phyloP scores from a whole-genome alignment of 495 filamentous ascomycete genomes.

The Aspergillus avenaceus region DNA sequence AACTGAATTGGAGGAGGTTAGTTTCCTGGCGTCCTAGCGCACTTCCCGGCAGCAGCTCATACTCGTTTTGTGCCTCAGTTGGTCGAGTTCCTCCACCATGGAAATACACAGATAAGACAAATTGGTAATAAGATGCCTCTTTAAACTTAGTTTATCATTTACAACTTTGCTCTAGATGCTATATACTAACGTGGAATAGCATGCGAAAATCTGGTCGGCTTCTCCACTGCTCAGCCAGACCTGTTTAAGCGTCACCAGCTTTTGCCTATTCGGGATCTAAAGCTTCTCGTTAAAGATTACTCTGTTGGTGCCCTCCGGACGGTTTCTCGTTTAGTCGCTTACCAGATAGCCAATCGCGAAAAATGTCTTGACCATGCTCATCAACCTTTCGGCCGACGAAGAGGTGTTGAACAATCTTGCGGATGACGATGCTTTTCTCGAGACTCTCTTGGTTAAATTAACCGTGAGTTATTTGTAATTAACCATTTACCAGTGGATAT shows the following conservation, averaged over 20 bases:
- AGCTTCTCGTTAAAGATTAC: conserved; percentile 81
- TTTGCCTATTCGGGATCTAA: conserved; percentile 80
- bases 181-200: conserved; percentile 36
- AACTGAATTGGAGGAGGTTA: conserved; percentile 78
- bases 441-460: conserved; percentile 63
- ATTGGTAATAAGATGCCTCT: conserved; percentile 44
- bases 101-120: conserved; percentile 78
- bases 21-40: background rate
- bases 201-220: conserved; percentile 80
- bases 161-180: background rate
- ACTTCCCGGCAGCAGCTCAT: background rate
- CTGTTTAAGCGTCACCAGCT: conserved; percentile 82
- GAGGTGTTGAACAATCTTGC: conserved; percentile 69
- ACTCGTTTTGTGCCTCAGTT: conserved; percentile 50
- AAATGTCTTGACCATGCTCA: conserved; percentile 86
- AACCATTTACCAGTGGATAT: background rate
- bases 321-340: conserved; percentile 4
- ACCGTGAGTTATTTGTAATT: conserved; percentile 58
- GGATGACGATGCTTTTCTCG: conserved; percentile 77
- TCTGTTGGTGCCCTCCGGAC: conserved; percentile 46
- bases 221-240: conserved; percentile 67
- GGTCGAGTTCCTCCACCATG: conserved; percentile 87
- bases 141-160: background rate
- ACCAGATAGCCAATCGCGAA: conserved; percentile 71
- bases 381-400: conserved; percentile 80